Evolutionary conservation across 176 grass and related monocot genomes (phyloP).

Genomic region (Microstegium vimineum): DNA sequence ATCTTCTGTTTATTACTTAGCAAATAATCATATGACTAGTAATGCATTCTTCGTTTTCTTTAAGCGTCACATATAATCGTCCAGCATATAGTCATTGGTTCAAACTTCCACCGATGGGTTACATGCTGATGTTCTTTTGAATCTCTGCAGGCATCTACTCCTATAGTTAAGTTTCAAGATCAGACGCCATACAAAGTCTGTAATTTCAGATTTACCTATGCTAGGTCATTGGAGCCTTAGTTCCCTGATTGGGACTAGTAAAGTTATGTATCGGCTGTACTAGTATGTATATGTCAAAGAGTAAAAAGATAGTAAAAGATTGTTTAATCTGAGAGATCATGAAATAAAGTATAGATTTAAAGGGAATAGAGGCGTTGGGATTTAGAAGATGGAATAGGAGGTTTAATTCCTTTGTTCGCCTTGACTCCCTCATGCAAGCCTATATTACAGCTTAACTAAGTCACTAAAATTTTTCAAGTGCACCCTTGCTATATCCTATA

Average conservation of each 20-base stretch:
- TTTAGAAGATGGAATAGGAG: too few species aligned
- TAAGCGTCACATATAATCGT: background rate
- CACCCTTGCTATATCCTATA: background rate
- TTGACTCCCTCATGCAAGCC: background rate
- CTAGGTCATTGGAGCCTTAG: too few species aligned
- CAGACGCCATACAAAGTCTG: constrained; percentile 33
- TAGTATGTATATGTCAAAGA: too few species aligned
- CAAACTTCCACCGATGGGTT: background rate
- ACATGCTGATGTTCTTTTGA: background rate
- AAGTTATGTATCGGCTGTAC: too few species aligned
- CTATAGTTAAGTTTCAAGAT: constrained; percentile 26
- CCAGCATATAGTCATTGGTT: background rate
- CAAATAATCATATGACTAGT: background rate
- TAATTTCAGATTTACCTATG: constrained; percentile 36
- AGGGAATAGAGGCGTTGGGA: too few species aligned
- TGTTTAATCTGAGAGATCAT: too few species aligned
- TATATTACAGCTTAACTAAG: constrained; percentile 7
- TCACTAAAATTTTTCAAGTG: background rate
- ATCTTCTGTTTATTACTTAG: background rate
- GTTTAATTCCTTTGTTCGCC: too few species aligned
- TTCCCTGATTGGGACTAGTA: too few species aligned
- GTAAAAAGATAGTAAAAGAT: background rate
- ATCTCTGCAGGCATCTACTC: background rate
- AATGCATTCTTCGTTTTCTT: background rate
- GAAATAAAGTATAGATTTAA: too few species aligned